These are phyloP conservation scores for Crithidia expoeki DNA, from an alignment of 208 protist species.

Conservation along the genomic window DNA sequence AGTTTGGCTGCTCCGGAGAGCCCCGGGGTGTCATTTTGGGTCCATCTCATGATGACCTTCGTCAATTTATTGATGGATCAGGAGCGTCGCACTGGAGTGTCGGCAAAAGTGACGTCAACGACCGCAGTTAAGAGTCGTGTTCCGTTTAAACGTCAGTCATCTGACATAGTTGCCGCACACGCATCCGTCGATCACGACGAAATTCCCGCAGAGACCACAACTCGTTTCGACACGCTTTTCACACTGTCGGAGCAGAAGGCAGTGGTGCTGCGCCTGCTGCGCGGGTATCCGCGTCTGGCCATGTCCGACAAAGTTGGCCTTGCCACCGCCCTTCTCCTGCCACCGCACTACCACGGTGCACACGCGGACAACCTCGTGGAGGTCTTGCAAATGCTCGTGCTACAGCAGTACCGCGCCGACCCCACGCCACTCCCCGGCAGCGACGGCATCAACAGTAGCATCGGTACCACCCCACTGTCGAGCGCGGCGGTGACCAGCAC, in stretches of 20 bases:
- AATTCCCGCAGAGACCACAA: neutral
- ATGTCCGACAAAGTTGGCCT: slow-evolving; percentile 63
- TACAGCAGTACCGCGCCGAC: slow-evolving; percentile 46
- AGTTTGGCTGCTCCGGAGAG: slow-evolving; percentile 18
- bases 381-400: slow-evolving; percentile 47
- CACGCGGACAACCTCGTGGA: slow-evolving; percentile 43
- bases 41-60: slow-evolving; percentile 57
- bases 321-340: slow-evolving; percentile 54
- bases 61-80: slow-evolving; percentile 34
- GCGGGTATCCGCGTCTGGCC: slow-evolving; percentile 44
- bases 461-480: neutral
- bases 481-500: neutral
- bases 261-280: slow-evolving; percentile 38
- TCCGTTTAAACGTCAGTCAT: too few relatives aligned
- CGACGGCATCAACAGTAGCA: neutral
- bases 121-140: neutral
- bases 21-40: slow-evolving; percentile 60
- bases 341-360: slow-evolving; percentile 34
- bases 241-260: slow-evolving; percentile 31
- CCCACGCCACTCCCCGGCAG: neutral
- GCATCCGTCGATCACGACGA: neutral
- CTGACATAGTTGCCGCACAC: too few relatives aligned
- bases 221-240: slow-evolving; percentile 23
- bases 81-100: neutral
- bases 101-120: neutral